These are phyloP conservation scores for Trypethelium eluteriae DNA, from an alignment of 495 filamentous ascomycete genomes.

Conservation along the genomic window DNA sequence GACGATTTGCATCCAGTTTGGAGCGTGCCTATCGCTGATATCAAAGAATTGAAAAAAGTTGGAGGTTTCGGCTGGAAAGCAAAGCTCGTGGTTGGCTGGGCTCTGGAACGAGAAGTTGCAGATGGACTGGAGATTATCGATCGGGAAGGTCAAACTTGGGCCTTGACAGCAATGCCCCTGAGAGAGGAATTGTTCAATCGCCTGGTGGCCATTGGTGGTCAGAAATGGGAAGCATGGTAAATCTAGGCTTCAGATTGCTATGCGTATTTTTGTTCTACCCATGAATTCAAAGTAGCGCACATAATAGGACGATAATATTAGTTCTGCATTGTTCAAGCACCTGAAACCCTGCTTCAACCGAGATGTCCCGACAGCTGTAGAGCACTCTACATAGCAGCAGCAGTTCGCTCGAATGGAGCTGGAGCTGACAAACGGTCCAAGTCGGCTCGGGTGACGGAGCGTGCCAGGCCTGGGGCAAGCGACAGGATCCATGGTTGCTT, in stretches of 20 bases:
- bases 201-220: conserved; percentile 68
- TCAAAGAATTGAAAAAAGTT: conserved; percentile 67
- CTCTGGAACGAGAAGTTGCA: conserved; percentile 63
- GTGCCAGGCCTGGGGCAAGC: not conserved
- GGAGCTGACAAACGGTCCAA: not conserved
- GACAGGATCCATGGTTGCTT: not conserved
- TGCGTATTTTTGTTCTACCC: too few species aligned
- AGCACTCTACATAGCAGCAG: too few species aligned
- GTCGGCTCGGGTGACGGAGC: not conserved
- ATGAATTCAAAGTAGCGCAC: too few species aligned
- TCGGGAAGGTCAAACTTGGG: conserved; percentile 45
- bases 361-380: too few species aligned
- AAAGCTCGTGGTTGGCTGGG: conserved; percentile 78
- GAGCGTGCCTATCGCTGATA: conserved; percentile 53
- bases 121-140: conserved; percentile 69
- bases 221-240: conserved; percentile 82
- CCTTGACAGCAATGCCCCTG: conserved; percentile 64
- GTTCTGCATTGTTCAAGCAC: too few species aligned
- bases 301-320: too few species aligned
- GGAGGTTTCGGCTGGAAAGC: conserved; percentile 86
- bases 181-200: conserved; percentile 82
- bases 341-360: too few species aligned
- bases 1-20: conserved; percentile 50
- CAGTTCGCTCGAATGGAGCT: not conserved
- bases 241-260: not conserved